Evolutionary conservation across 2,329 filamentous ascomycete genomes (phyloP), one percentile per base, ranked within the genome.

Genomic region (Lachnum nothofagi): DNA sequence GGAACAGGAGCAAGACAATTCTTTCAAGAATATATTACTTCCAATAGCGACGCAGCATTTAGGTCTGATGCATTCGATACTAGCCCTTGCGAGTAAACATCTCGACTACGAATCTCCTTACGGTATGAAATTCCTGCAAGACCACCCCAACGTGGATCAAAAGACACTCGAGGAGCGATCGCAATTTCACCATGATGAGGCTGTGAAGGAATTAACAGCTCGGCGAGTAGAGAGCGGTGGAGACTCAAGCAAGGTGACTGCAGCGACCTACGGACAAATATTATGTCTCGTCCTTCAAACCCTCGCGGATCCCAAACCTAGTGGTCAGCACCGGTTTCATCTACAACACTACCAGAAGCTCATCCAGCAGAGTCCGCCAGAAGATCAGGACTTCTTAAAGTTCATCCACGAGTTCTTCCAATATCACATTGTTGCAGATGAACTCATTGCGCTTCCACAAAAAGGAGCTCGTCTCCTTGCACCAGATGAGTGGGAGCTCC

Each of bases 61-160:
- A 53, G 88, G 88, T 10, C 73, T 95, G 44, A 95, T 95, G 89
- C 90, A 95, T 65, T 93, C 89, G 9, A 81, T 95, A 42, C 76
- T 95, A 45, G 89, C 87, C 38, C 75, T 95, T 7, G 87, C 89
- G 31, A 87, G 87, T 58, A 89, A 83, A 52, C 89, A 95, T 60
- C 77, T 84, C 46, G 78, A 84, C 64, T 76, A 75, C 52, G 72
- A 76, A 4, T 77, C 78, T 0, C 73, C 78, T 0, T 80, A 82
- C 46, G 79, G 78, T 9, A 57, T 65, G 48, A 78, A 77, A 40
- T 62, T 82, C 4, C 66, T 83, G 5, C 67, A 67, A 27, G 71
- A 75, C 19, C 72, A 76, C 53, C 70, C 74, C 2, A 68, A 69
- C 29, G 73, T 78, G 8, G 74, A 65, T 34, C 63, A 69, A 3